These are phyloP conservation scores for Xylogone sp. DNA, from an alignment of 2,329 filamentous ascomycete species.

Conservation along the genomic window DNA sequence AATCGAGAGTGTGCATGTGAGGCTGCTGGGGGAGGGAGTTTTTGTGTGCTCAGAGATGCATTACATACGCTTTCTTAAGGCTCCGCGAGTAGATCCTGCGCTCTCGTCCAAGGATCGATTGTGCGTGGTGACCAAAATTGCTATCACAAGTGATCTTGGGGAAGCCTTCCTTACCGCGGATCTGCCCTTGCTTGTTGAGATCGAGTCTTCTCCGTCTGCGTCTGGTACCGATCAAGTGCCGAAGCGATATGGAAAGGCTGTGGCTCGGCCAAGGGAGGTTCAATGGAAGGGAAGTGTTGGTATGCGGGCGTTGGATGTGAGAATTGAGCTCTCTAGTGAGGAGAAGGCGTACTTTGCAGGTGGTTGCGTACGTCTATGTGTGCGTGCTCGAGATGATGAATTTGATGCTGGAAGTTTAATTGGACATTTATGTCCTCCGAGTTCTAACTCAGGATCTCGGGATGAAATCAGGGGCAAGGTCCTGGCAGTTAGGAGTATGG, in stretches of 20 bases:
- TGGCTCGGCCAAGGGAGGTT: slow-evolving; percentile 9
- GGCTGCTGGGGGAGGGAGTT: background rate
- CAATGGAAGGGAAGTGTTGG: slow-evolving; percentile 22
- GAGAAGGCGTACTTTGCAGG: background rate
- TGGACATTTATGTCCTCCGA: slow-evolving; percentile 7
- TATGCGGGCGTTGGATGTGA: slow-evolving; percentile 19
- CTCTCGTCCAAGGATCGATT: slow-evolving; percentile 2
- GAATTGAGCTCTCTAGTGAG: slow-evolving; percentile 12
- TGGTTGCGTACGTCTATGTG: slow-evolving; percentile 11
- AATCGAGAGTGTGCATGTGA: no score
- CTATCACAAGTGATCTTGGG: slow-evolving; percentile 66
- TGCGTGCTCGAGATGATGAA: slow-evolving; percentile 11
- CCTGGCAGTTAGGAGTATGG: slow-evolving; percentile 19
- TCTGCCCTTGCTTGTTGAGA: slow-evolving; percentile 13
- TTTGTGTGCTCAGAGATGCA: slow-evolving; percentile 38
- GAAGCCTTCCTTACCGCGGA: slow-evolving; percentile 28
- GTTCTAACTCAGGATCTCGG: background rate
- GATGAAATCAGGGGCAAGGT: slow-evolving; percentile 12
- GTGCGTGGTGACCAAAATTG: slow-evolving; percentile 48
- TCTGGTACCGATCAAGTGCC: background rate
- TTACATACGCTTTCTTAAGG: slow-evolving; percentile 66
- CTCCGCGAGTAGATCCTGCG: slow-evolving; percentile 45
- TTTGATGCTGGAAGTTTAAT: slow-evolving; percentile 8
- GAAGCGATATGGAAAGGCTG: slow-evolving; percentile 2
- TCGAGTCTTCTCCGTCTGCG: slow-evolving; percentile 6